Evolutionary conservation across 1,139 yeast genomes (phyloP).

Genomic region (Candida tunisiensis): DNA sequence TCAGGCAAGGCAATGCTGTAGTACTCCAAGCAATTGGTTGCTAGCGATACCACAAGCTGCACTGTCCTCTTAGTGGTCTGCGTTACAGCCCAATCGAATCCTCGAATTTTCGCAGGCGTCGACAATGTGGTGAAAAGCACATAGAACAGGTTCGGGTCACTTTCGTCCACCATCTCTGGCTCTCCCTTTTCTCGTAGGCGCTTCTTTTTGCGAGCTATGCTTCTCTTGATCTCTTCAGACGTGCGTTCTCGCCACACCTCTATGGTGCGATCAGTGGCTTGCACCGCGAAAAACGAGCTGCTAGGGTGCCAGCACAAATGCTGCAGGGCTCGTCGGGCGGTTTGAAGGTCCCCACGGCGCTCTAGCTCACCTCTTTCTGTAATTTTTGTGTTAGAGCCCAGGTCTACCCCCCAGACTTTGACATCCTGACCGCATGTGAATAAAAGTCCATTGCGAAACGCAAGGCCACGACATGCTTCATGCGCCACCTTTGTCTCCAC

Average conservation of each 20-base stretch:
- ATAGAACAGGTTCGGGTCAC: constrained; percentile 28
- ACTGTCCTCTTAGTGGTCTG: constrained; percentile 13
- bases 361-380: constrained; percentile 49
- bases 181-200: constrained; percentile 57
- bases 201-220: constrained; percentile 58
- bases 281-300: constrained; percentile 41
- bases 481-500: constrained; percentile 92
- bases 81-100: constrained; percentile 16
- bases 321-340: too few species aligned
- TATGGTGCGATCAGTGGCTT: constrained; percentile 65
- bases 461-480: constrained; percentile 67
- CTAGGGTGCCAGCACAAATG: too few species aligned
- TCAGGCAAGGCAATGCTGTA: constrained; percentile 38
- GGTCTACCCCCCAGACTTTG: constrained; percentile 62
- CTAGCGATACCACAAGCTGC: constrained; percentile 45
- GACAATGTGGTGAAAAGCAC: constrained; percentile 17
- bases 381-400: constrained; percentile 32
- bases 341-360: constrained; percentile 49
- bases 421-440: constrained; percentile 68
- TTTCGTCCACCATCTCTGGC: constrained; percentile 28
- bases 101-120: constrained; percentile 16
- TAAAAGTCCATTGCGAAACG: constrained; percentile 15
- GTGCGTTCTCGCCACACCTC: constrained; percentile 66
- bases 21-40: constrained; percentile 62
- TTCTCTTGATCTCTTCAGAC: constrained; percentile 60